Evolutionary conservation across 805 yeast genomes (phyloP), one percentile per base, ranked within the genome.

Genomic region (Suhomyces canberraensis): DNA sequence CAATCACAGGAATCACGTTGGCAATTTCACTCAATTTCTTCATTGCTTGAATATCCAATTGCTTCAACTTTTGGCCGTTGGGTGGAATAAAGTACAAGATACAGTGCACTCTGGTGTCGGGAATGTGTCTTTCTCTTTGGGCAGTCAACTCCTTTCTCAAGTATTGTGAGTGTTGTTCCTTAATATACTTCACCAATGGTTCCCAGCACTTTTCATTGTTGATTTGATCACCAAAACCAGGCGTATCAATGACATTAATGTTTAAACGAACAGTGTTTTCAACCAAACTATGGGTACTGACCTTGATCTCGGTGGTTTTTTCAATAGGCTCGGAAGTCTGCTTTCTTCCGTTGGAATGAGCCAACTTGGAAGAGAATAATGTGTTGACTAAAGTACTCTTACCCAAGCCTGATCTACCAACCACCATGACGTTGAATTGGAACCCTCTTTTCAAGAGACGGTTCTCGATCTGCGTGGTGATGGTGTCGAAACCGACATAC

Each of bases 141-240:
- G 98, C 96, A 14, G 95, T 91, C 60, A 91, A 80, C 65, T 90
- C 98, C 61, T 84, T 86, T 67, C 97, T 83, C 57, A 90, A 73
- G 61, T 85, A 90, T 53, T 81, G 81, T 29, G 95, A 84, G 61
- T 90, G 95, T 66, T 90, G 97, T 64, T 90, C 97, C 66, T 90
- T 90, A 59, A 90, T 87, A 66, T 89, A 90, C 64, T 87, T 88
- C 47, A 90, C 82, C 45, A 90, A 81, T 36, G 96, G 96, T 52
- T 90, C 98, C 96, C 97, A 91, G 64, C 95, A 89, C 64, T 84
- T 85, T 53, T 86, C 95, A 64, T 90, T 90, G 68, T 89, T 86
- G 48, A 93, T 84, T 66, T 86, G 96, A 71, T 93, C 98, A 26
- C 96, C 98, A 70, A 88, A 93, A 11, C 98, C 98, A 15, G 98